Evolutionary conservation across 192 early-diverging fungal genomes (phyloP), one percentile per base, ranked within the genome.

Genomic region (Rhizoclosmatium globosum): DNA sequence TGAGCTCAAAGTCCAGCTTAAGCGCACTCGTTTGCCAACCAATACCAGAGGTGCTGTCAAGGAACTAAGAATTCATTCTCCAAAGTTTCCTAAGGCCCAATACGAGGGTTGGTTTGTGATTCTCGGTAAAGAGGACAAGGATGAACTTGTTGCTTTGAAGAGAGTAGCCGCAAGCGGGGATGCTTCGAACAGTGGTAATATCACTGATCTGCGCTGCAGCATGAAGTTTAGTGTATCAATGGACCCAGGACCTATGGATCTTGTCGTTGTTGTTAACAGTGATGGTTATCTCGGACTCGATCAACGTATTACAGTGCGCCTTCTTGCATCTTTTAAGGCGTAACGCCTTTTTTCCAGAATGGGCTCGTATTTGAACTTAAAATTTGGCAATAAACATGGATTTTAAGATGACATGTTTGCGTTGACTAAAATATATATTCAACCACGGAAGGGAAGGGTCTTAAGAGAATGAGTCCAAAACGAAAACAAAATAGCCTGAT

Each of bases 31-130:
- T 21, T 65, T 65, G 19, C 75, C 46, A 45, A 42, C 46, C 19
- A 60, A 56, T 68, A 43, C 60, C 11, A 9, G 57, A 4, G 41
- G 48, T n/a, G 42, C 39, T 1, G 38, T 47, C n/a, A 48, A 66
- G 56, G 67, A 73, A n/a, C 74, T 74, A 11, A 89, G 89, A 21
- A 90, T 95, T n/a, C 86, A 93, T 73, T 88, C 94, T 21, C 95
- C 95, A 21, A 81, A 87, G 71, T 99, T 98, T 79, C 94, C 96
- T 19, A 98, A 98, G 79, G 85, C 90, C 4, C 96, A 98, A 81
- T 94, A 92, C 81, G 97, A 99, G 79, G 92, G 94, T 0, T 99
- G 95, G 95, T 99, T 94, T 94, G 74, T 95, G 3, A 87, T 97
- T 9, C 82, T 98, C 6, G 96, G 92, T 1, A 89, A 96, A 62